Evolutionary conservation across 2,329 filamentous ascomycete genomes (phyloP).

Genomic region (Escovopsis sp.): DNA sequence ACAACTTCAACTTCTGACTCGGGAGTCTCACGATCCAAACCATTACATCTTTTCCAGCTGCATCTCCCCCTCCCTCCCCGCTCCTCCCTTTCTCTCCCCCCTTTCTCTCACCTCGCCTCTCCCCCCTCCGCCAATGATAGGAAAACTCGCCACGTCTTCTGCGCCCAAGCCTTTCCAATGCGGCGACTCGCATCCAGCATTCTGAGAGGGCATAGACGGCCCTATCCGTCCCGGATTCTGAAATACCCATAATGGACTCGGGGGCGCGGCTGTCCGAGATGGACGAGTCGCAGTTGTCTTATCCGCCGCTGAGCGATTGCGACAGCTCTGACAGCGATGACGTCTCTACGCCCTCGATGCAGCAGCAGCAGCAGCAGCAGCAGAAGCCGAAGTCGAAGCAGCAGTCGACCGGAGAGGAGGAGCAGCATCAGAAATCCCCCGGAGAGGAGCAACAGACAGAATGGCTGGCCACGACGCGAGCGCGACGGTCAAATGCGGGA

Average conservation of each 20-base stretch:
- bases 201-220: neutral
- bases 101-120: constrained; percentile 5
- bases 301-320: constrained; percentile 9
- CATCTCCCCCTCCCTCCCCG: too few species aligned
- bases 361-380: constrained; percentile 4
- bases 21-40: too few species aligned
- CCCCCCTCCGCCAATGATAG: neutral
- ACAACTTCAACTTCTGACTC: too few species aligned
- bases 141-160: neutral
- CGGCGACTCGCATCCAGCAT: neutral
- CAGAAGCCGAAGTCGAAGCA: too few species aligned
- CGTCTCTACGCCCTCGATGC: too few species aligned
- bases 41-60: too few species aligned
- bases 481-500: constrained; percentile 66
- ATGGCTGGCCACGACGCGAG: constrained; percentile 58
- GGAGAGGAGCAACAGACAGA: constrained; percentile 38
- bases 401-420: too few species aligned
- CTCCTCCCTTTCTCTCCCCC: too few species aligned
- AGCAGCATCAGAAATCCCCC: too few species aligned
- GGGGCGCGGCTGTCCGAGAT: constrained; percentile 16
- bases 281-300: constrained; percentile 18
- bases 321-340: constrained; percentile 13
- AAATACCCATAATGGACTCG: constrained; percentile 12
- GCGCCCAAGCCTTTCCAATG: constrained; percentile 3
- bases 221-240: neutral